Evolutionary conservation across 2,329 filamentous ascomycete genomes (phyloP).

Genomic region (Botrytis tulipae): DNA sequence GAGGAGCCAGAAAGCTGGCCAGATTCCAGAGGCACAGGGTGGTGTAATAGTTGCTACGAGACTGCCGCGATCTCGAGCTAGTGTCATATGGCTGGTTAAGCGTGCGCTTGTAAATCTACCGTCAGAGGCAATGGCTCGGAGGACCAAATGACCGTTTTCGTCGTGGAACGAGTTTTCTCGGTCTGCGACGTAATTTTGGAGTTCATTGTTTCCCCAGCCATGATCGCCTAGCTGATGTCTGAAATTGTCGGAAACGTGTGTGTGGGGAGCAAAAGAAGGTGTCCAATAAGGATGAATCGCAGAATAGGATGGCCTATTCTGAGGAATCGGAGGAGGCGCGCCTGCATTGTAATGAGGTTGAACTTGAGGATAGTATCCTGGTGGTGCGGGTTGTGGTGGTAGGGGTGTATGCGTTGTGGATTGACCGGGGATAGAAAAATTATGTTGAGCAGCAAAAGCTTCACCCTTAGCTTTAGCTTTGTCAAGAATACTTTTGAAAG

Average conservation of each 20-base stretch:
- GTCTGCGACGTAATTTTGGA: slow-evolving; percentile 54
- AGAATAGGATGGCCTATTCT: slow-evolving; percentile 18
- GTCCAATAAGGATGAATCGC: slow-evolving; percentile 48
- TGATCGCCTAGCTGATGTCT: slow-evolving; percentile 55
- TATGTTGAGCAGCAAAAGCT: slow-evolving; percentile 27
- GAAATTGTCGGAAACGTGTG: slow-evolving; percentile 51
- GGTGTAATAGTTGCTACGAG: slow-evolving; percentile 51
- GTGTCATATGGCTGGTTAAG: slow-evolving; percentile 52
- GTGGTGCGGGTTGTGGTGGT: slow-evolving; percentile 18
- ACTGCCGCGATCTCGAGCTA: slow-evolving; percentile 51
- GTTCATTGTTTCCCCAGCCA: slow-evolving; percentile 62
- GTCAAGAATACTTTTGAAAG: slow-evolving; percentile 29
- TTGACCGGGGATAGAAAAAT: slow-evolving; percentile 19
- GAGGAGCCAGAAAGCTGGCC: slow-evolving; percentile 62
- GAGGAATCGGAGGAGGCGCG: slow-evolving; percentile 18
- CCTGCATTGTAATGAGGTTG: slow-evolving; percentile 8
- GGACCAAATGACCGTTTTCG: slow-evolving; percentile 49
- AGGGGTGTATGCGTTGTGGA: slow-evolving; percentile 6
- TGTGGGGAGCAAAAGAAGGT: slow-evolving; percentile 48
- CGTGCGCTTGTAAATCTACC: slow-evolving; percentile 55
- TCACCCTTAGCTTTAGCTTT: slow-evolving; percentile 32
- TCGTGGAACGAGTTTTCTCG: slow-evolving; percentile 55
- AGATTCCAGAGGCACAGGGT: slow-evolving; percentile 56
- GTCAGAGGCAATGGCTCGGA: slow-evolving; percentile 49
- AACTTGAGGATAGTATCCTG: slow-evolving; percentile 5